Percentiles rank a stretch among this genome's conserved stretches.
Evolutionary conservation across 2,329 filamentous ascomycete species (phyloP).

Genomic region (Gaeumannomyces sp.): DNA sequence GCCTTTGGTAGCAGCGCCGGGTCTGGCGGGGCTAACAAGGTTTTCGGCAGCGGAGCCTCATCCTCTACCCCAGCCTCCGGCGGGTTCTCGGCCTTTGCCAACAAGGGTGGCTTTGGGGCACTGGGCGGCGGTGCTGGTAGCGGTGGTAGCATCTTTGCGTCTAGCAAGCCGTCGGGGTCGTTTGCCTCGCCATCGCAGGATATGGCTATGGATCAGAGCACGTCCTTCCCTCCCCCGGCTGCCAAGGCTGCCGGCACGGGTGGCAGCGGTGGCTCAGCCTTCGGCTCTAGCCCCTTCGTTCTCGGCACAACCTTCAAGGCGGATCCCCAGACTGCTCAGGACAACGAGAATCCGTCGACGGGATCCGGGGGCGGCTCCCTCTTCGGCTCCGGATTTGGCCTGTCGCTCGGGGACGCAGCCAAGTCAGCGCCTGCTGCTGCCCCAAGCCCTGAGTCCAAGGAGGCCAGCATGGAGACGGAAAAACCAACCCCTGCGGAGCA

Average conservation of each 20-base stretch:
- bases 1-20: constrained; percentile 34
- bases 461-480: constrained; percentile 44
- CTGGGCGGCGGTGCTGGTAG: constrained; percentile 30
- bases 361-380: constrained; percentile 40
- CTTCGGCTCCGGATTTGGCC: constrained; percentile 57
- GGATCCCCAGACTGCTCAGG: constrained; percentile 55
- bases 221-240: constrained; percentile 32
- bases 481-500: constrained; percentile 27
- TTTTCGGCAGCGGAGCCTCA: constrained; percentile 28
- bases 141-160: constrained; percentile 33
- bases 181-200: constrained; percentile 22
- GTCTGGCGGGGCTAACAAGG: constrained; percentile 22
- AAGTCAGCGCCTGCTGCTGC: constrained; percentile 24
- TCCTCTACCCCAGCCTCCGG: constrained; percentile 19
- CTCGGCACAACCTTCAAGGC: constrained; percentile 61
- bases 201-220: constrained; percentile 29
- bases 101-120: constrained; percentile 44
- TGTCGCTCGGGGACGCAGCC: constrained; percentile 45
- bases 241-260: constrained; percentile 25
- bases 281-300: constrained; percentile 56
- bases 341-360: constrained; percentile 40
- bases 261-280: constrained; percentile 20
- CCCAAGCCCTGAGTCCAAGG: constrained; percentile 28
- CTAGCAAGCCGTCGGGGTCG: constrained; percentile 29
- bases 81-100: constrained; percentile 20